Evolutionary conservation across 2,329 filamentous ascomycete species (phyloP), one percentile per base, ranked within the genome.

Genomic region (Dactylellina parvicollis): DNA sequence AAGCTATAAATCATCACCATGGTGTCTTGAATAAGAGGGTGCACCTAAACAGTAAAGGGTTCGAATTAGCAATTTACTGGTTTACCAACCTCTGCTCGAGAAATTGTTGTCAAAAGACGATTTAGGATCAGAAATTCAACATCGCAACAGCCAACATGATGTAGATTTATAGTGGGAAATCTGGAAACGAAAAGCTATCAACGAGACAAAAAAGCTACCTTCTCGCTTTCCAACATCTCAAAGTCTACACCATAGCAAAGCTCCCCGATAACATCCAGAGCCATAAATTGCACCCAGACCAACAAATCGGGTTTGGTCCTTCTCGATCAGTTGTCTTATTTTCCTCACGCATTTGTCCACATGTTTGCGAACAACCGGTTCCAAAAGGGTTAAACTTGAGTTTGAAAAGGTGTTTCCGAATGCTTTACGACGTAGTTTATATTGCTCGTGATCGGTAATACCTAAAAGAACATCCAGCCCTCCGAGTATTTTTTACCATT

Each of bases 161-260:
- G n/a, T n/a, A n/a, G n/a, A n/a, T 9, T 2, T 20, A 40, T 16
- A 5, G 10, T 22, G 22, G 8, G 7, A 3, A 47, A 14, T 47
- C 9, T 47, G 42, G 10, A 4, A 42, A 14, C 3, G 22, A 42
- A 42, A 42, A 42, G 12, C 28, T 9, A 18, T 26, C 12, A 4
- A 16, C n/a, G n/a, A n/a, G n/a, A n/a, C n/a, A n/a, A n/a, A n/a
- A n/a, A n/a, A 50, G 18, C 38, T 20, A 40, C 57, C 9, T 18
- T 38, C 24, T 66, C 61, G n/a, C 49, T 50, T 16, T 66, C 50
- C 24, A 66, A 2, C 40, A 36, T 36, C n/a, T 50, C 61, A n/a
- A 66, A 47, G 10, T 57, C 28, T 4, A 36, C 30, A 5, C 61
- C 61, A 10, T 36, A 56, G 38, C 49, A 34, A 4, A 66, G 4